A percentile compares a stretch with the other conserved stretches of the same genome.
These are phyloP conservation scores for Phytophthora melonis DNA, from an alignment of 352 stramenopile genomes.

Conservation along the genomic window DNA sequence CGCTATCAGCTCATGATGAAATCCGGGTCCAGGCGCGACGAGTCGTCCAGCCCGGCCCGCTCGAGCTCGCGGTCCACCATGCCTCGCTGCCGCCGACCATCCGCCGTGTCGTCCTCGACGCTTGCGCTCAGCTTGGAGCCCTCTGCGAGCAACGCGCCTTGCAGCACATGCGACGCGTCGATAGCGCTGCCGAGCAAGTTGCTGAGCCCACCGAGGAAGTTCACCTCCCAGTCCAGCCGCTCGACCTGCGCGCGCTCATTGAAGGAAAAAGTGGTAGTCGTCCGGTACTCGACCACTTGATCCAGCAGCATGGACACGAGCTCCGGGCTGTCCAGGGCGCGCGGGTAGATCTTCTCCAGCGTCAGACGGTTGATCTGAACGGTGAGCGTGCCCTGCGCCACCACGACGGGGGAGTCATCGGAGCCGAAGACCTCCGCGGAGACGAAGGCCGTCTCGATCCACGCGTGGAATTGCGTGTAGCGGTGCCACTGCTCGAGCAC, in stretches of 20 bases:
- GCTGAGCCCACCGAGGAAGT: slow-evolving; percentile 55
- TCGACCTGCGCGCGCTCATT: slow-evolving; percentile 55
- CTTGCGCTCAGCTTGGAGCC: slow-evolving; percentile 37
- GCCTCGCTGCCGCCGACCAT: slow-evolving; percentile 20
- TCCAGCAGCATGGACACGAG: slow-evolving; percentile 48
- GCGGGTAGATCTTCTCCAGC: slow-evolving; percentile 59
- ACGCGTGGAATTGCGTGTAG: slow-evolving; percentile 68
- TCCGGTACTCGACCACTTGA: slow-evolving; percentile 47
- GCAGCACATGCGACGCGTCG: slow-evolving; percentile 37
- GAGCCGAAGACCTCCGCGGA: slow-evolving; percentile 56
- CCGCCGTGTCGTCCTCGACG: slow-evolving; percentile 37
- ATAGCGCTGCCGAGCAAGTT: slow-evolving; percentile 37
- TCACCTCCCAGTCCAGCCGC: slow-evolving; percentile 47
- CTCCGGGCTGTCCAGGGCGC: slow-evolving; percentile 48
- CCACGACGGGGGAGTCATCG: slow-evolving; percentile 60
- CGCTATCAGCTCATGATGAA: slow-evolving; percentile 18
- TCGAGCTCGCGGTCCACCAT: slow-evolving; percentile 32
- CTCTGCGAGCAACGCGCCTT: slow-evolving; percentile 40
- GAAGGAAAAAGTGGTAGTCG: slow-evolving; percentile 53
- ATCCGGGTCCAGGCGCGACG: slow-evolving; percentile 1
- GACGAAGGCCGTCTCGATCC: slow-evolving; percentile 46
- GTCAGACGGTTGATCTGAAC: slow-evolving; percentile 49
- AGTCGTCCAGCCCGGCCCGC: neutral
- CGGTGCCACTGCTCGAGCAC: slow-evolving; percentile 71
- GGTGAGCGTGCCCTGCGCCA: slow-evolving; percentile 47